These are phyloP conservation scores for Cladosporium sp. DNA, from an alignment of 2,329 filamentous ascomycete species.

Conservation along the genomic window DNA sequence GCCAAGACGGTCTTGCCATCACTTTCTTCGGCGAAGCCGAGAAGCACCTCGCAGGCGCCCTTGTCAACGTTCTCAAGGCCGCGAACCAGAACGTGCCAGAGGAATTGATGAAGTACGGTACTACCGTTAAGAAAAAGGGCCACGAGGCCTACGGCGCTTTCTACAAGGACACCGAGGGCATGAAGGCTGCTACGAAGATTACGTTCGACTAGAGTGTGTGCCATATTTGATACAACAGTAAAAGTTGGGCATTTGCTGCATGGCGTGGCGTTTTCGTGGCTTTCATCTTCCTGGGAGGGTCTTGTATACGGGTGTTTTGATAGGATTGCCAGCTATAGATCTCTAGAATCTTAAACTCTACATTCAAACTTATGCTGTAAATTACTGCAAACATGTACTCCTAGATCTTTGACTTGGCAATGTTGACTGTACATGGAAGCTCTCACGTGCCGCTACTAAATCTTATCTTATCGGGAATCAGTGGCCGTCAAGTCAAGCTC, in stretches of 20 bases:
- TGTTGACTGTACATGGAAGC: too few relatives aligned
- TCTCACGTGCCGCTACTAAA: too few relatives aligned
- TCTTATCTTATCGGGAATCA: background rate
- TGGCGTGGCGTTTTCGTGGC: too few relatives aligned
- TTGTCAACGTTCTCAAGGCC: slow-evolving; percentile 93
- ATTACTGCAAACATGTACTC: too few relatives aligned
- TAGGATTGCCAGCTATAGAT: too few relatives aligned
- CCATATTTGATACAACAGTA: too few relatives aligned
- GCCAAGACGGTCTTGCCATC: slow-evolving; percentile 81
- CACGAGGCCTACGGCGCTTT: slow-evolving; percentile 95
- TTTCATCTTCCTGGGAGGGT: too few relatives aligned
- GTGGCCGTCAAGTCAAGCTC: background rate
- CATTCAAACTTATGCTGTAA: too few relatives aligned
- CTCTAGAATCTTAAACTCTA: too few relatives aligned
- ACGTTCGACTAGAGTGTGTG: slow-evolving; percentile 61
- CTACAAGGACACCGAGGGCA: slow-evolving; percentile 83
- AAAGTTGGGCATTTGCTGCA: too few relatives aligned
- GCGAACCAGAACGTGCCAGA: slow-evolving; percentile 89
- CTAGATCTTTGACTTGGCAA: too few relatives aligned
- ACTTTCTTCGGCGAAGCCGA: slow-evolving; percentile 95
- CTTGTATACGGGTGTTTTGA: too few relatives aligned
- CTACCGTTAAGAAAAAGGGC: slow-evolving; percentile 97
- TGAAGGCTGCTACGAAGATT: slow-evolving; percentile 84
- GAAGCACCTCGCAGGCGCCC: slow-evolving; percentile 82
- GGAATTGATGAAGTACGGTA: slow-evolving; percentile 89